A percentile compares a stretch with the other conserved stretches of the same genome.
Evolutionary conservation across 2,329 filamentous ascomycete species (phyloP).

Genomic region (Exserohilum turcica): DNA sequence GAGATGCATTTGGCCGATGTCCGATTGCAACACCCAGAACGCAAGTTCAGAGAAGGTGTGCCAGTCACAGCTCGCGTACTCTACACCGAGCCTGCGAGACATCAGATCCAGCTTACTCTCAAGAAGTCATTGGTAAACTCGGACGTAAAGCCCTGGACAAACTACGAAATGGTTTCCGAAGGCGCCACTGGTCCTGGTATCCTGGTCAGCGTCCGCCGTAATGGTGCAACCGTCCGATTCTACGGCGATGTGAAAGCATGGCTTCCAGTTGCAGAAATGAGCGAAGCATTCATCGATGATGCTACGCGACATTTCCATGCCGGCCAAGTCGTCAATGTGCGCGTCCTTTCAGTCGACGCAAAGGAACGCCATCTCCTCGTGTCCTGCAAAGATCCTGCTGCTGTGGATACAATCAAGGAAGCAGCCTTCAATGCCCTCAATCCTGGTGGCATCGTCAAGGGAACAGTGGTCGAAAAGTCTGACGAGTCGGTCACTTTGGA

Average conservation of each 20-base stretch:
- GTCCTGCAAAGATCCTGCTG: conserved; percentile 87
- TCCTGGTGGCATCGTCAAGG: conserved; percentile 75
- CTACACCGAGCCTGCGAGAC: conserved; percentile 75
- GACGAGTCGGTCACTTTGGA: conserved; percentile 65
- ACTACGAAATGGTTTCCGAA: conserved; percentile 73
- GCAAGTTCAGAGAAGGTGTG: conserved; percentile 89
- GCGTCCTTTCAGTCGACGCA: conserved; percentile 79
- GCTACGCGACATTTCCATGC: conserved; percentile 85
- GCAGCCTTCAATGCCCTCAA: conserved; percentile 73
- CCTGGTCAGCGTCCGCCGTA: conserved; percentile 76
- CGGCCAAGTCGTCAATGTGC: conserved; percentile 90
- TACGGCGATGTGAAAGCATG: conserved; percentile 84
- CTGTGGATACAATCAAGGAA: conserved; percentile 77
- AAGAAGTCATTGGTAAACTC: conserved; percentile 96
- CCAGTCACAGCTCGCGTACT: conserved; percentile 85
- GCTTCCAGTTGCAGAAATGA: conserved; percentile 95
- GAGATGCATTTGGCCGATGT: conserved; percentile 89
- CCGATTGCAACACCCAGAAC: conserved; percentile 87
- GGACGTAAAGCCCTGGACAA: conserved; percentile 76
- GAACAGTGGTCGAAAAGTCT: conserved; percentile 62
- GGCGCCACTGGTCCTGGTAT: conserved; percentile 85
- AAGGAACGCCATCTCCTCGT: conserved; percentile 76
- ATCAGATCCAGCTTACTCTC: conserved; percentile 82
- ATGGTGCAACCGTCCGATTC: conserved; percentile 89
- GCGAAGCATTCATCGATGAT: conserved; percentile 91